A percentile compares a stretch with the other conserved stretches of the same genome.
These are phyloP conservation scores for Leishmania gerbilli DNA, from an alignment of 208 protist genomes.

Conservation along the genomic window DNA sequence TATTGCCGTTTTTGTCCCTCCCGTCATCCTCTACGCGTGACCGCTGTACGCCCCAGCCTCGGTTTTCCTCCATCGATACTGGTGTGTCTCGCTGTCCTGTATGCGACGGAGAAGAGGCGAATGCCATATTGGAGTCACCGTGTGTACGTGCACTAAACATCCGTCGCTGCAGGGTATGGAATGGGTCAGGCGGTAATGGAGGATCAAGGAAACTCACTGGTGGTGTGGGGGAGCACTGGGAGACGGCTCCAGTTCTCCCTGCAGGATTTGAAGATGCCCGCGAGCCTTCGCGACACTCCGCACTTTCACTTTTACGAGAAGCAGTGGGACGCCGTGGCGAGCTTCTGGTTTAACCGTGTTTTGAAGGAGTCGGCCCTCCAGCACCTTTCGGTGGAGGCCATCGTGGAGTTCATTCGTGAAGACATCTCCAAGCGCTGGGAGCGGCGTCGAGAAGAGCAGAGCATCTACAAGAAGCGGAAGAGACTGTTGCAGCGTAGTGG, in stretches of 20 bases:
- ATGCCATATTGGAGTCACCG: neutral
- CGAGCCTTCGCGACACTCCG: conserved; percentile 38
- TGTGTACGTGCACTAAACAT: neutral
- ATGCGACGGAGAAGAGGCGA: neutral
- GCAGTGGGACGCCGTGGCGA: conserved; percentile 73
- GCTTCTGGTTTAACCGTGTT: conserved; percentile 82
- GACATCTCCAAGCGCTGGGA: conserved; percentile 76
- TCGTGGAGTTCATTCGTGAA: conserved; percentile 55
- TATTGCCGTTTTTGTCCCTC: neutral
- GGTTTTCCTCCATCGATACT: neutral
- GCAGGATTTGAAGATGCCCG: conserved; percentile 74
- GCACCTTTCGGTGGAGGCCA: conserved; percentile 50
- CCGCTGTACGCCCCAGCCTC: neutral
- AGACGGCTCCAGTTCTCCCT: conserved; percentile 66
- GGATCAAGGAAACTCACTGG: conserved; percentile 40
- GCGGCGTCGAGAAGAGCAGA: conserved; percentile 46
- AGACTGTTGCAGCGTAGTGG: conserved; percentile 40
- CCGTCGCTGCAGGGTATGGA: neutral
- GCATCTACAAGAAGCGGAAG: conserved; percentile 69
- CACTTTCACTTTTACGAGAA: conserved; percentile 77
- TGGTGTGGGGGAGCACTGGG: conserved; percentile 82
- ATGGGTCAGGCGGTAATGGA: conserved; percentile 6
- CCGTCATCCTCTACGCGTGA: neutral
- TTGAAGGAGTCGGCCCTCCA: conserved; percentile 72
- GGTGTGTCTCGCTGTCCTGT: neutral